Evolutionary conservation across 176 grass and related monocot genomes (phyloP).

Genomic region (Musa schizocarpa): DNA sequence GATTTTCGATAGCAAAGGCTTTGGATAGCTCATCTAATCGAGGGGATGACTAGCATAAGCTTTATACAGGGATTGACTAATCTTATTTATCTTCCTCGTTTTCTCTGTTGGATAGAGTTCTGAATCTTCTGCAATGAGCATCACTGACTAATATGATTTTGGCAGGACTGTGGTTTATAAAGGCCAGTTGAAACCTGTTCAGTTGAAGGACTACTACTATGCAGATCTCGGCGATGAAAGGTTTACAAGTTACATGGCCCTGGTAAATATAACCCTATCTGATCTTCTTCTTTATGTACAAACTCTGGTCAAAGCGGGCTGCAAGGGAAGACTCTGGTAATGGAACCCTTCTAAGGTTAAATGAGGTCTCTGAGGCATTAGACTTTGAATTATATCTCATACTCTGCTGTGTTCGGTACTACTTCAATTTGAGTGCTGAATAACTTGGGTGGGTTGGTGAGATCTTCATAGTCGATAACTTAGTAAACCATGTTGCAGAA

Average conservation of each 20-base stretch:
- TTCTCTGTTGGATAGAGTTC: background rate
- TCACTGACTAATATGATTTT: conserved; percentile 23
- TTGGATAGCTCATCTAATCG: background rate
- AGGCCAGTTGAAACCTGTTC: conserved; percentile 79
- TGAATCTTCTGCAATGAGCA: background rate
- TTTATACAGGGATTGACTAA: no score
- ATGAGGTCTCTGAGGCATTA: conserved; percentile 30
- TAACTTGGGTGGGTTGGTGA: conserved; percentile 55
- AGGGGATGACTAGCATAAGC: background rate
- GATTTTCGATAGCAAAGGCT: background rate
- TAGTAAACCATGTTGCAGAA: conserved; percentile 89
- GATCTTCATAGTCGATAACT: conserved; percentile 58
- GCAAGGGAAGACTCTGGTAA: conserved; percentile 38
- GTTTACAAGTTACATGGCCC: conserved; percentile 93
- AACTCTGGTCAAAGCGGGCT: conserved; percentile 28
- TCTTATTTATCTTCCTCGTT: background rate
- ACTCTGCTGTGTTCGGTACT: conserved; percentile 44
- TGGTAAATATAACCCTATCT: conserved; percentile 75
- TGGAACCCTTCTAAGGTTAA: conserved; percentile 44
- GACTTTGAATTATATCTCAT: conserved; percentile 35
- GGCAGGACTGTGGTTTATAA: conserved; percentile 90
- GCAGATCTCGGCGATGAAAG: conserved; percentile 88
- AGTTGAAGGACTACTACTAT: conserved; percentile 88
- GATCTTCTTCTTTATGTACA: conserved; percentile 34
- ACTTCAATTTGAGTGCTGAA: conserved; percentile 45